Base-by-base conservation (phyloP, 768 basidiomycete genomes). In the Trametes punicea region DNA sequence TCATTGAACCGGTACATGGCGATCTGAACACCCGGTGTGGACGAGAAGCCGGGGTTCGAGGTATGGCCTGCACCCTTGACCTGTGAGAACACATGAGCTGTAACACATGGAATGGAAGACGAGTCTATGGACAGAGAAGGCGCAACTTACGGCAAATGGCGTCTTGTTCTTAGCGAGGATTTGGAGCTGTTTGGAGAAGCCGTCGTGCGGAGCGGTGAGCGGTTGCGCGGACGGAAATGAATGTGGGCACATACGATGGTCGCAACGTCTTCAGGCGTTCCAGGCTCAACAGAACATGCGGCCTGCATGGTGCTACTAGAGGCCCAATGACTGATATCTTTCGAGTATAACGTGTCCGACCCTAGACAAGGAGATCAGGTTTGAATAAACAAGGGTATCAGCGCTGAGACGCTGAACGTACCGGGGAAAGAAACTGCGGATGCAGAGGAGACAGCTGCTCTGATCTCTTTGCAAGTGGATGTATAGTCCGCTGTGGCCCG, bases 271-370 rank as follows among this genome's bases (percentile, higher is more conserved):
- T 73, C 71, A 0, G 77, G 69, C 0, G 74, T 80, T 8, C 78
- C 81, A 2, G 84, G 84, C 60, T 84, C 80, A 8, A 87, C 83
- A 9, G 78, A 77, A 63, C 84, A 87, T 2, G 73, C 68, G 0
- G 84, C 63, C 1, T 50, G 2, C 50, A 82, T 74, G 0, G 72
- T 63, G 59, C 79, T 83, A 4, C 81, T 81, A 20, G 67, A 66
- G 0, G 79, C 76, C 79, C 78, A 85, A 56, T 85, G 81, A 2
- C 58, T 45, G 20, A 80, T 74, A 55, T 78, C 82, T 13, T 70
- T 64, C 0, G 33, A 31, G 52, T 82, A 85, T 18, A 66, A 39
- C 2, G 60, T 8, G 6, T 60, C 47, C 2, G 54, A 61, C 56
- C 33, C 47, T 46, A 20, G 16, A 29, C 8, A 46, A 6, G 15